Percentiles rank a stretch among this genome's conserved stretches.
Conservation (phyloP, 495 filamentous ascomycete genomes). For the Jackrogersella minutella region DNA sequence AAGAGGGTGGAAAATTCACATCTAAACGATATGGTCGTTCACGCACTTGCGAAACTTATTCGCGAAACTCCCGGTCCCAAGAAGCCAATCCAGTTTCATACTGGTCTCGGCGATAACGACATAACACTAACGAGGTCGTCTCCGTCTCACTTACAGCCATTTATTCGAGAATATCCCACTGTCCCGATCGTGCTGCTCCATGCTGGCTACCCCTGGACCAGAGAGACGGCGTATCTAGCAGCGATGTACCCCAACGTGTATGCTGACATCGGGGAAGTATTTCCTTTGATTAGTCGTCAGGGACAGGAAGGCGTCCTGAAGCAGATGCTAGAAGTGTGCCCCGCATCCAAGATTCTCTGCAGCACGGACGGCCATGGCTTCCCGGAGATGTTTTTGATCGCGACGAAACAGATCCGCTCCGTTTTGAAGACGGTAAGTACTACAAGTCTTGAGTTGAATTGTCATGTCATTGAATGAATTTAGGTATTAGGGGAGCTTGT, state of each 20-base stretch:
- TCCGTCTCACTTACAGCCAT: conserved; percentile 76
- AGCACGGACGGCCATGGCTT: conserved; percentile 86
- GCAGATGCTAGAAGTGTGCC: conserved; percentile 78
- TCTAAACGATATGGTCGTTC: conserved; percentile 73
- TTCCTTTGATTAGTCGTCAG: conserved; percentile 80
- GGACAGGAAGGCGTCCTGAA: conserved; percentile 78
- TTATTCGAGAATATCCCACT: conserved; percentile 72
- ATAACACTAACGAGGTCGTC: conserved; percentile 74
- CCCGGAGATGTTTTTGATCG: conserved; percentile 83
- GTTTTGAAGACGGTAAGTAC: conserved; percentile 67
- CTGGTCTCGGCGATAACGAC: conserved; percentile 86
- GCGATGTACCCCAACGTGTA: conserved; percentile 83
- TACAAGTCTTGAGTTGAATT: not conserved
- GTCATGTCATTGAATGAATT: not conserved
- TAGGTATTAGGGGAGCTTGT: conserved; percentile 72
- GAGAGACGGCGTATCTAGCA: conserved; percentile 83
- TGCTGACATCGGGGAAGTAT: conserved; percentile 86
- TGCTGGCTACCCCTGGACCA: conserved; percentile 84
- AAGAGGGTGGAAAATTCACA: conserved; percentile 67
- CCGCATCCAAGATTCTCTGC: conserved; percentile 81
- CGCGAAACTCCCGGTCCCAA: conserved; percentile 48
- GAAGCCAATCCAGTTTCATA: conserved; percentile 89
- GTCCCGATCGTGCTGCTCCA: conserved; percentile 84
- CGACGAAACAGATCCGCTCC: conserved; percentile 79
- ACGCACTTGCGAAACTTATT: conserved; percentile 61